Evolutionary conservation across 306 rosid species (phyloP).

Genomic region (Purshia tridentata): DNA sequence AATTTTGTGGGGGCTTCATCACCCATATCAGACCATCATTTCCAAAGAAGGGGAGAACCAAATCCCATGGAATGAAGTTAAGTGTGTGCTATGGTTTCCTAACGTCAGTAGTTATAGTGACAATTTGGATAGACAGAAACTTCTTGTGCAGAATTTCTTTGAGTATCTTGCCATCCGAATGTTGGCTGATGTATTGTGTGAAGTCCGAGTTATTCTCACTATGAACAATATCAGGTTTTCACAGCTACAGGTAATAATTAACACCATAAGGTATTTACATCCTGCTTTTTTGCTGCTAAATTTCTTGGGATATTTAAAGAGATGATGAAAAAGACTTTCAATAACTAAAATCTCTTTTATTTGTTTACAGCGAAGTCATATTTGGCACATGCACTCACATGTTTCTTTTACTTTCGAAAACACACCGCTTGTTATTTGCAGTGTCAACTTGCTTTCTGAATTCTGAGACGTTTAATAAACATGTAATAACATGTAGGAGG

Average conservation of each 20-base stretch:
- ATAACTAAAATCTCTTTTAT: not conserved
- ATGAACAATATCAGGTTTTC: slow-evolving; percentile 80
- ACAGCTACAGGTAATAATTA: slow-evolving; percentile 62
- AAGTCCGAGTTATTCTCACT: slow-evolving; percentile 61
- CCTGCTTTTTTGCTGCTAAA: not conserved
- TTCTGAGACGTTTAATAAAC: not conserved
- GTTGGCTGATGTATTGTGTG: slow-evolving; percentile 49
- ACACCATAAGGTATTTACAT: not conserved
- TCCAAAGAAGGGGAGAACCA: slow-evolving; percentile 46
- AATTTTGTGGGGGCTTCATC: slow-evolving; percentile 65
- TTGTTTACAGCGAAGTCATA: not conserved
- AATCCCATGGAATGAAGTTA: slow-evolving; percentile 67
- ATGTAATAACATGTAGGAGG: not conserved
- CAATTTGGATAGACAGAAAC: slow-evolving; percentile 41
- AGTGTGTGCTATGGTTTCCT: slow-evolving; percentile 76
- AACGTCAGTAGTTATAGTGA: slow-evolving; percentile 47
- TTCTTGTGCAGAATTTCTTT: slow-evolving; percentile 54
- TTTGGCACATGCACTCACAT: not conserved
- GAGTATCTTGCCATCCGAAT: slow-evolving; percentile 64
- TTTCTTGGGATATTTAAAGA: not conserved
- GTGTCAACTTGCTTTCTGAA: not conserved
- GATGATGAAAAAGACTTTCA: not conserved
- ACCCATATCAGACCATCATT: slow-evolving; percentile 66
- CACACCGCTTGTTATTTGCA: not conserved
- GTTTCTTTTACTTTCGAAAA: not conserved